phyloP scores from a whole-genome alignment of 2,329 filamentous ascomycete species.

The Sclerotinia borealis region DNA sequence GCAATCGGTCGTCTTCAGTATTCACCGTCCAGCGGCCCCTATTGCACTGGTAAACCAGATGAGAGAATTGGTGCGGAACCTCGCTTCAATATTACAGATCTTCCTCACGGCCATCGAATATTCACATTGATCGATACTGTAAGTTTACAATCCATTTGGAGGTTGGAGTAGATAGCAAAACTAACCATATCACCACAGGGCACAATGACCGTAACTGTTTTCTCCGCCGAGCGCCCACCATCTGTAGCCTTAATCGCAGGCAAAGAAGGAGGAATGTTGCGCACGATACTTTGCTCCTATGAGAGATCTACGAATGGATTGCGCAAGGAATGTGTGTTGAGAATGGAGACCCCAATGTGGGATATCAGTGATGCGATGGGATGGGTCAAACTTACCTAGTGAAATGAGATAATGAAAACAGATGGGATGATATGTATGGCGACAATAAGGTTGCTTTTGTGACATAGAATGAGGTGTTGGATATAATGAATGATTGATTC shows the following conservation, averaged over 20 bases:
- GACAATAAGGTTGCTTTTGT: not conserved
- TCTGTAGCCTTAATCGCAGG: slow-evolving; percentile 32
- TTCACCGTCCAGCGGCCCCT: slow-evolving; percentile 10
- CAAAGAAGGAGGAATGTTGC: slow-evolving; percentile 33
- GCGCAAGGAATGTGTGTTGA: slow-evolving; percentile 18
- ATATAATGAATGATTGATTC: not conserved
- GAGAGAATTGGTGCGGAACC: slow-evolving; percentile 25
- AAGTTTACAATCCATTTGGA: not conserved
- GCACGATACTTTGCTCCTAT: slow-evolving; percentile 29
- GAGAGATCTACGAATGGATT: slow-evolving; percentile 14
- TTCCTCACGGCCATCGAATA: slow-evolving; percentile 12
- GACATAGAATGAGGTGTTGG: not conserved
- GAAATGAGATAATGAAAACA: not conserved
- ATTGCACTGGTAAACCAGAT: slow-evolving; percentile 7
- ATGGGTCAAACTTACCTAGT: slow-evolving; percentile 13
- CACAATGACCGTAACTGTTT: slow-evolving; percentile 29
- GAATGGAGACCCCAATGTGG: slow-evolving; percentile 19
- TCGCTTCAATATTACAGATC: slow-evolving; percentile 6
- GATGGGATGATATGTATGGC: not conserved
- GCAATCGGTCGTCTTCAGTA: slow-evolving; percentile 18
- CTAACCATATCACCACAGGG: slow-evolving; percentile 4
- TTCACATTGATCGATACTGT: slow-evolving; percentile 32
- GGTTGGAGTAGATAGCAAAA: not conserved
- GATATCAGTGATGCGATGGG: slow-evolving; percentile 4
- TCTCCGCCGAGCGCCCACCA: slow-evolving; percentile 31